Conservation (phyloP, 441 rosid species). For the Jatropha podagrica region DNA sequence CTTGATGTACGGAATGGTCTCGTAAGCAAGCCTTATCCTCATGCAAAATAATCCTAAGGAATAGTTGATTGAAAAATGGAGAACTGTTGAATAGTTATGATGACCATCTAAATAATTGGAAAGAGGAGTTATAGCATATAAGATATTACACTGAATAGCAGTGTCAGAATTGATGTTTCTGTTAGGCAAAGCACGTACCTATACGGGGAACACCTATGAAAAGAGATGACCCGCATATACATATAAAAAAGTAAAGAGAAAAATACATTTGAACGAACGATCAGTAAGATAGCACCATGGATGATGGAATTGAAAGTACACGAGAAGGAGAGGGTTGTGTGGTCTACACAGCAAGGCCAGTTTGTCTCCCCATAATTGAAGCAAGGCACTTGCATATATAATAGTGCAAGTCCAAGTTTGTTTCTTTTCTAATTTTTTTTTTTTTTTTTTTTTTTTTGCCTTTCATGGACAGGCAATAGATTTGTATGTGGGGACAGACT, state of each 20-base stretch:
- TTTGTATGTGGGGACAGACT: slow-evolving; percentile 9
- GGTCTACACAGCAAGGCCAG: slow-evolving; percentile 34
- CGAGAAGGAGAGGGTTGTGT: slow-evolving; percentile 19
- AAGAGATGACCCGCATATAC: slow-evolving; percentile 4
- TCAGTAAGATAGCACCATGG: slow-evolving; percentile 30
- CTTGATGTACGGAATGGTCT: too few species aligned
- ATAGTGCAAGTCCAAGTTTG: slow-evolving; percentile 12
- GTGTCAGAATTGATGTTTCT: not conserved
- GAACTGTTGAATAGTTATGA: not conserved
- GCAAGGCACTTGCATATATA: slow-evolving; percentile 23
- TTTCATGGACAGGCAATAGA: slow-evolving; percentile 6
- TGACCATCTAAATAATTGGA: not conserved
- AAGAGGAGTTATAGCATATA: too few species aligned
- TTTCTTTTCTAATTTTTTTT: not conserved
- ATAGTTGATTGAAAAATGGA: not conserved
- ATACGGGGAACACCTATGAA: slow-evolving; percentile 16
- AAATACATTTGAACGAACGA: slow-evolving; percentile 26
- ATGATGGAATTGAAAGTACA: slow-evolving; percentile 40
- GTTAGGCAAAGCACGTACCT: not conserved
- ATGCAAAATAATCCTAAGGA: too few species aligned
- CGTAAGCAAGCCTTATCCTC: too few species aligned
- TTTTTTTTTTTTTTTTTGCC: not conserved
- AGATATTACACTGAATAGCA: not conserved
- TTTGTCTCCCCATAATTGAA: slow-evolving; percentile 43
- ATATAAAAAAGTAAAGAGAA: not conserved